phyloP scores from a whole-genome alignment of 352 stramenopile genomes.

The Lagenidium sp. region DNA sequence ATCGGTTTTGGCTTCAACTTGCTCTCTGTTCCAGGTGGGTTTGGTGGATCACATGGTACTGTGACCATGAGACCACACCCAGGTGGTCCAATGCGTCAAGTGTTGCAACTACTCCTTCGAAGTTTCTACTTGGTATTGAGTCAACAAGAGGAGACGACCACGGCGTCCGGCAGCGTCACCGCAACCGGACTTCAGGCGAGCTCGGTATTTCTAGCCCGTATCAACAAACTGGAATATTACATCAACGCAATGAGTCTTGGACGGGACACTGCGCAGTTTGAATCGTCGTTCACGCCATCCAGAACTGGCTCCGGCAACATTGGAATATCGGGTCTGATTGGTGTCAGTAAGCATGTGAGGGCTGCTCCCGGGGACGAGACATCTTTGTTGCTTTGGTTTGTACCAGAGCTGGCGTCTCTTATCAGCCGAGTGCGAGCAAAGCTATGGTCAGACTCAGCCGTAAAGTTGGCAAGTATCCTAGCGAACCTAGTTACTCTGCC shows the following conservation, averaged over 20 bases:
- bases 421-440: slow-evolving; percentile 61
- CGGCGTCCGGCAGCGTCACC: slow-evolving; percentile 5
- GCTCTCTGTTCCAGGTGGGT: slow-evolving; percentile 22
- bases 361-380: slow-evolving; percentile 65
- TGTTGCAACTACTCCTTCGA: slow-evolving; percentile 62
- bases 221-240: slow-evolving; percentile 84
- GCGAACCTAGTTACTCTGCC: slow-evolving; percentile 47
- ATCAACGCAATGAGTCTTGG: slow-evolving; percentile 71
- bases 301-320: slow-evolving; percentile 21
- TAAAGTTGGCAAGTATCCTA: slow-evolving; percentile 59
- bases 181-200: slow-evolving; percentile 7
- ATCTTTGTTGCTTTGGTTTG: slow-evolving; percentile 65
- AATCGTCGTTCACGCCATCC: slow-evolving; percentile 64
- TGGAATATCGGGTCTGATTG: slow-evolving; percentile 28
- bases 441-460: slow-evolving; percentile 60
- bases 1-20: slow-evolving; percentile 52
- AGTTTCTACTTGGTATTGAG: slow-evolving; percentile 67
- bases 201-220: slow-evolving; percentile 56
- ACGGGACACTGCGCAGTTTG: slow-evolving; percentile 57
- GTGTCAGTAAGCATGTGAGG: slow-evolving; percentile 44
- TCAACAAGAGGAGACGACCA: slow-evolving; percentile 24
- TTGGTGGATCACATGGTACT: slow-evolving; percentile 13
- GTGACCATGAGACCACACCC: slow-evolving; percentile 62
- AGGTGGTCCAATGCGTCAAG: slow-evolving; percentile 74
- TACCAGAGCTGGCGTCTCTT: slow-evolving; percentile 56